Conservation (phyloP, 371 early-diverging fungal species). For the Actinomortierella wolfii region DNA sequence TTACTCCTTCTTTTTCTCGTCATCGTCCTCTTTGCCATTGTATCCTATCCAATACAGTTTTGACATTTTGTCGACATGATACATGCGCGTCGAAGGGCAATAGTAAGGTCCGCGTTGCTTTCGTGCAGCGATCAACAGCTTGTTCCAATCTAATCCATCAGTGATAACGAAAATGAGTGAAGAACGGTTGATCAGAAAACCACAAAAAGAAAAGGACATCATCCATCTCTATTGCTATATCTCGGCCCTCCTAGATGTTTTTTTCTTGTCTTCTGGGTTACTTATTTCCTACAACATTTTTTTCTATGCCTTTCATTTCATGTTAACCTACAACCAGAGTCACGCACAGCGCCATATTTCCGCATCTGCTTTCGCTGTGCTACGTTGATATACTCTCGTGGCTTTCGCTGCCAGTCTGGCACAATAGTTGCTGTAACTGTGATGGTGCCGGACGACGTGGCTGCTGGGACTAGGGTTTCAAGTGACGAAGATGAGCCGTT, state of each 20-base stretch:
- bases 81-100: conserved; percentile 39
- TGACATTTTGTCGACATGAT: conserved; percentile 35
- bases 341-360: conserved; percentile 36
- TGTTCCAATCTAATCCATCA: conserved; percentile 32
- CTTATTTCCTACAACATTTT: too few relatives aligned
- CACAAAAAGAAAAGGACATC: background rate
- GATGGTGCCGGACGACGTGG: conserved; percentile 32
- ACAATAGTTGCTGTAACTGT: conserved; percentile 29
- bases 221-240: background rate
- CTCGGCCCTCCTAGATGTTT: too few relatives aligned
- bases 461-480: conserved; percentile 18
- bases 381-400: conserved; percentile 43
- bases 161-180: background rate
- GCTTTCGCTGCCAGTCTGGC: conserved; percentile 21
- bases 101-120: conserved; percentile 38
- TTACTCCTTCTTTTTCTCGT: background rate
- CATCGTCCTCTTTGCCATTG: conserved; percentile 12
- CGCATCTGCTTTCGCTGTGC: conserved; percentile 46
- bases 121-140: conserved; percentile 39
- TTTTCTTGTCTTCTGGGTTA: too few relatives aligned
- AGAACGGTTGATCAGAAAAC: background rate
- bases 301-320: too few relatives aligned
- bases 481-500: too few relatives aligned
- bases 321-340: conserved; percentile 26
- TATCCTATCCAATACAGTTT: conserved; percentile 42